phyloP scores from a whole-genome alignment of 768 basidiomycete species.

The Pulveroboletus sp. region DNA sequence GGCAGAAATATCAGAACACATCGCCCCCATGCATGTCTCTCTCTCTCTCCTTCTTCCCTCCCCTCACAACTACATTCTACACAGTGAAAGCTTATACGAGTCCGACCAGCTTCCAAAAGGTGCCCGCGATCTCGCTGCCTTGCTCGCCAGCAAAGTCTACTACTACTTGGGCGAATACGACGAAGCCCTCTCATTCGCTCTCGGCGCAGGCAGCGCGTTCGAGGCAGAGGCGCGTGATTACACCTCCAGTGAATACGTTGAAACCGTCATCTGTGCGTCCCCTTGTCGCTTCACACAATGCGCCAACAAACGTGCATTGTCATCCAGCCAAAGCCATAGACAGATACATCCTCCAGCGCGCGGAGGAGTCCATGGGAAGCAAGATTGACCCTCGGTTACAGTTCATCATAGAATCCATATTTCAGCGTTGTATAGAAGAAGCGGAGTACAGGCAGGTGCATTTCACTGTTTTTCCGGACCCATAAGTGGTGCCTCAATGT shows the following conservation, averaged over 20 bases:
- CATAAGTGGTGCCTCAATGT: constrained; percentile 7
- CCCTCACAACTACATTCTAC: constrained; percentile 6
- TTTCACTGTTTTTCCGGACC: background rate
- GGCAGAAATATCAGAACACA: constrained; percentile 97
- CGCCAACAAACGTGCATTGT: background rate
- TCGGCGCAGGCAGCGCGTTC: constrained; percentile 85
- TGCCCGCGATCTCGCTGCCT: constrained; percentile 77
- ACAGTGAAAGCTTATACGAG: constrained; percentile 89
- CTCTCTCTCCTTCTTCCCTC: constrained; percentile 5
- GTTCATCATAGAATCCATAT: constrained; percentile 84
- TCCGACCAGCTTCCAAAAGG: constrained; percentile 66
- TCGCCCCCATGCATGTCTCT: constrained; percentile 73
- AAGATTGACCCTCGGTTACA: constrained; percentile 79
- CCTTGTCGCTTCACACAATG: background rate
- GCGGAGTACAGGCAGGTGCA: constrained; percentile 87
- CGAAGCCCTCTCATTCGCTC: constrained; percentile 92
- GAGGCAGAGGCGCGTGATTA: constrained; percentile 60
- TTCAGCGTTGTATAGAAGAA: constrained; percentile 78
- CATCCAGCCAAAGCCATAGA: constrained; percentile 89
- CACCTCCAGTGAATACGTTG: constrained; percentile 82
- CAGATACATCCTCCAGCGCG: constrained; percentile 73
- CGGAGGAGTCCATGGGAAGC: constrained; percentile 47
- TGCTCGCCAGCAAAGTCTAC: constrained; percentile 97
- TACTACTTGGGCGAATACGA: constrained; percentile 95
- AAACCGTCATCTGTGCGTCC: constrained; percentile 90